Evolutionary conservation across 148 eudicot species (phyloP), one percentile per base, ranked within the genome.

Genomic region (Oxyria digyna): DNA sequence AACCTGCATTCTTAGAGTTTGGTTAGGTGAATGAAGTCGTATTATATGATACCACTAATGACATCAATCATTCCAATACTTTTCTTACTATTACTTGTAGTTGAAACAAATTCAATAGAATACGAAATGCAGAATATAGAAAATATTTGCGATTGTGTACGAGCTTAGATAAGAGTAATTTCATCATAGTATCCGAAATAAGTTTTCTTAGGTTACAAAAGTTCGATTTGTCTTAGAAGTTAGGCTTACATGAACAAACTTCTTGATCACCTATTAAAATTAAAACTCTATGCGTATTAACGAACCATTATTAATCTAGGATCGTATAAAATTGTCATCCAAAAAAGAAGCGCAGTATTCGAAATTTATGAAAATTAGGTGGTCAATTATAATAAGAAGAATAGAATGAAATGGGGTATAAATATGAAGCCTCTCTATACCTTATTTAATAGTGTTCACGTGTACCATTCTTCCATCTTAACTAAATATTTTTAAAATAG

Each of bases 341-440:
- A 35, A 6, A 35, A 6, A 35, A 35, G 38, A 35, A 35, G 6
- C 6, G 6, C 38, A 35, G 38, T 6, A 35, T n/a, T n/a, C n/a
- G n/a, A n/a, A n/a, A n/a, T 59, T 29, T 59, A 59, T 27, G 14
- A 29, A 15, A 59, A 31, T 59, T 59, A 59, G 65, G 65, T 59
- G 37, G 8, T 14, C 63, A 55, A 26, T 55, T 55, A 55, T 55
- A n/a, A 26, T 27, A 27, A 55, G 63, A 27, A 24, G 32, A 55
- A 24, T 55, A 23, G 31, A 55, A 55, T 55, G 63, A 55, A 55
- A 6, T 55, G 17, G 63, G 33, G n/a, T 55, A 27, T 11, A 54
- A 21, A 0, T 57, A 13, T 26, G 27, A 57, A 11, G n/a, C 35
- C 7, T 57, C 32, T 57, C 29, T 29, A 27, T 59, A 59, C 18